Conservation (phyloP, 495 filamentous ascomycete species). For the Podospora pseudopauciseta region DNA sequence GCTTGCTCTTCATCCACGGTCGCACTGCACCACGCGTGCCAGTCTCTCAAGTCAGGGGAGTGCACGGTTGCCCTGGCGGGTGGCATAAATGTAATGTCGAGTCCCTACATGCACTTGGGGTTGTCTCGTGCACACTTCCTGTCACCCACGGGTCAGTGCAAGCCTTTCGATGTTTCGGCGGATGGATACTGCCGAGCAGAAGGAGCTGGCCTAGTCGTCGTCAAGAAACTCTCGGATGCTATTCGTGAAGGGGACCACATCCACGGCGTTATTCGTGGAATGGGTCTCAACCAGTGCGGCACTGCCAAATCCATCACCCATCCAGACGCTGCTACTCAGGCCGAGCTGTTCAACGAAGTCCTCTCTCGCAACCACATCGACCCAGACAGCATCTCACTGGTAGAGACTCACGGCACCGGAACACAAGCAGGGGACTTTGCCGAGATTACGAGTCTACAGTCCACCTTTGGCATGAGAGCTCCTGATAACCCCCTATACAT, state of each 20-base stretch:
- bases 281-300: slow-evolving; percentile 53
- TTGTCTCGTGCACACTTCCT: slow-evolving; percentile 43
- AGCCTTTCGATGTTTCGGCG: slow-evolving; percentile 56
- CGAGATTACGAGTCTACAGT: slow-evolving; percentile 32
- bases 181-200: slow-evolving; percentile 65
- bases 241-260: slow-evolving; percentile 49
- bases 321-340: slow-evolving; percentile 49
- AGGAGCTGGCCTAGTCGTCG: slow-evolving; percentile 46
- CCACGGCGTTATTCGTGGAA: slow-evolving; percentile 53
- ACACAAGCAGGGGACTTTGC: slow-evolving; percentile 20
- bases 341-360: slow-evolving; percentile 43
- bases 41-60: slow-evolving; percentile 41
- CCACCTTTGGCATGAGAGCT: slow-evolving; percentile 22
- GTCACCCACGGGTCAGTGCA: slow-evolving; percentile 43
- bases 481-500: not conserved
- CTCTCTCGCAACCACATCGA: slow-evolving; percentile 46
- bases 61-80: slow-evolving; percentile 42
- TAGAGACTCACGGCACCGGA: slow-evolving; percentile 42
- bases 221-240: slow-evolving; percentile 55
- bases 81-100: slow-evolving; percentile 40
- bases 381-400: slow-evolving; percentile 40
- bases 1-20: slow-evolving; percentile 53
- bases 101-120: slow-evolving; percentile 46
- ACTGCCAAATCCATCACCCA: slow-evolving; percentile 48
- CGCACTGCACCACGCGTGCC: slow-evolving; percentile 43